Conservation (phyloP, 2,329 filamentous ascomycete species). For the Fusarium kyushuense region DNA sequence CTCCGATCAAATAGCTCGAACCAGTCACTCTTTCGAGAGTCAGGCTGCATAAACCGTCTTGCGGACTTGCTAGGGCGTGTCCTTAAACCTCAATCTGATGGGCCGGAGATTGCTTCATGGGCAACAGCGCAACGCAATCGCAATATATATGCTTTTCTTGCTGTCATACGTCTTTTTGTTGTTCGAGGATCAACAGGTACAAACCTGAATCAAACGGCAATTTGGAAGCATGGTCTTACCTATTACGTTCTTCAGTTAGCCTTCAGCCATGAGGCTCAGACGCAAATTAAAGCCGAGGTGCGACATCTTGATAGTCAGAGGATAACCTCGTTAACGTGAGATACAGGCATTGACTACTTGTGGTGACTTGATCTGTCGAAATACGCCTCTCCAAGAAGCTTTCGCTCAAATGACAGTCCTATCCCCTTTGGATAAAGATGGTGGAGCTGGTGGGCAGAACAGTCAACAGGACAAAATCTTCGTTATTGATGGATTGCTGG, state of each 20-base stretch:
- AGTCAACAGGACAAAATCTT: constrained; percentile 76
- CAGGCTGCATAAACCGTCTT: constrained; percentile 81
- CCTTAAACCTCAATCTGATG: constrained; percentile 64
- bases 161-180: constrained; percentile 88
- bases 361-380: constrained; percentile 88
- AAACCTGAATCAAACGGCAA: constrained; percentile 83
- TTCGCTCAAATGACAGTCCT: constrained; percentile 89
- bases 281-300: constrained; percentile 85
- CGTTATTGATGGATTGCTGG: constrained; percentile 92
- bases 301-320: constrained; percentile 13
- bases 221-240: constrained; percentile 85
- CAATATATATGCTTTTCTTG: constrained; percentile 90
- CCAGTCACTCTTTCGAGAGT: constrained; percentile 93
- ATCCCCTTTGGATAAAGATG: constrained; percentile 61
- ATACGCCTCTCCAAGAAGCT: constrained; percentile 82
- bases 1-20: constrained; percentile 89
- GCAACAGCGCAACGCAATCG: constrained; percentile 83
- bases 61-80: constrained; percentile 74
- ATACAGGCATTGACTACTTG: constrained; percentile 81
- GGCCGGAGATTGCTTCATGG: constrained; percentile 76
- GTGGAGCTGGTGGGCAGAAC: constrained; percentile 55
- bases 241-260: constrained; percentile 84
- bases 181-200: constrained; percentile 84
- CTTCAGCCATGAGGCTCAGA: constrained; percentile 78
- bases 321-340: constrained; percentile 27